A percentile compares a stretch with the other conserved stretches of the same genome.
These are phyloP conservation scores for Phytophthora cajani DNA, from an alignment of 352 stramenopile genomes.

Conservation along the genomic window DNA sequence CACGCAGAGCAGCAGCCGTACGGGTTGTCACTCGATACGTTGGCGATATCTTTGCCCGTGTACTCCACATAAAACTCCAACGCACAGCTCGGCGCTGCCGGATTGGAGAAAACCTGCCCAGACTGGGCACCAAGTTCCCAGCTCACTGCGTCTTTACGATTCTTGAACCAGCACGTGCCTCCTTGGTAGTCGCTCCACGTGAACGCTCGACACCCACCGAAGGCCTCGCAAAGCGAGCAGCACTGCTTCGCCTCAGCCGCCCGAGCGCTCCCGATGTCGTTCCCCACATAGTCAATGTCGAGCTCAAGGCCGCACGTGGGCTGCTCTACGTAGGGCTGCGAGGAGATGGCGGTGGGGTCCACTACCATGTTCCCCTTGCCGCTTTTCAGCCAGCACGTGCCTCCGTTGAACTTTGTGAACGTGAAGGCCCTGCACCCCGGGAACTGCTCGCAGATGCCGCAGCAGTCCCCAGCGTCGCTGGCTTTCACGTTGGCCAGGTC, in stretches of 20 bases:
- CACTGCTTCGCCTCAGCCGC: slow-evolving; percentile 20
- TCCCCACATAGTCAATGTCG: slow-evolving; percentile 34
- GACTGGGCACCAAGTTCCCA: slow-evolving; percentile 26
- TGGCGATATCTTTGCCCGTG: slow-evolving; percentile 24
- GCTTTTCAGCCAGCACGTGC: slow-evolving; percentile 45
- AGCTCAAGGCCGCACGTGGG: slow-evolving; percentile 38
- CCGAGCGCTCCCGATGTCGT: slow-evolving; percentile 35
- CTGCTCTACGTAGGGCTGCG: slow-evolving; percentile 18
- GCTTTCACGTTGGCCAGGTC: slow-evolving; percentile 25
- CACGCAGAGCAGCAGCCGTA: slow-evolving; percentile 42
- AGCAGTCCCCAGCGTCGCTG: slow-evolving; percentile 25
- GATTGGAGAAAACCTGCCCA: slow-evolving; percentile 28
- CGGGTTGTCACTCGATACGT: slow-evolving; percentile 17
- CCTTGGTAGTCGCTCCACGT: slow-evolving; percentile 58
- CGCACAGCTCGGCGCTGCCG: slow-evolving; percentile 29
- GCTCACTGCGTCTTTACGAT: slow-evolving; percentile 30
- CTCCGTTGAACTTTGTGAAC: slow-evolving; percentile 29
- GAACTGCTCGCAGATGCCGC: slow-evolving; percentile 28
- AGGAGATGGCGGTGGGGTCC: slow-evolving; percentile 15
- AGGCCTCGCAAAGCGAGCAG: slow-evolving; percentile 34
- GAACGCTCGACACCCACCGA: slow-evolving; percentile 48
- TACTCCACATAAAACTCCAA: slow-evolving; percentile 40
- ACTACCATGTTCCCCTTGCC: slow-evolving; percentile 36
- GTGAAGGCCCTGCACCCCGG: slow-evolving; percentile 48
- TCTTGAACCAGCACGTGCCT: slow-evolving; percentile 64